Evolutionary conservation across 2,329 filamentous ascomycete species (phyloP).

Genomic region (Exophiala xenobiotica): DNA sequence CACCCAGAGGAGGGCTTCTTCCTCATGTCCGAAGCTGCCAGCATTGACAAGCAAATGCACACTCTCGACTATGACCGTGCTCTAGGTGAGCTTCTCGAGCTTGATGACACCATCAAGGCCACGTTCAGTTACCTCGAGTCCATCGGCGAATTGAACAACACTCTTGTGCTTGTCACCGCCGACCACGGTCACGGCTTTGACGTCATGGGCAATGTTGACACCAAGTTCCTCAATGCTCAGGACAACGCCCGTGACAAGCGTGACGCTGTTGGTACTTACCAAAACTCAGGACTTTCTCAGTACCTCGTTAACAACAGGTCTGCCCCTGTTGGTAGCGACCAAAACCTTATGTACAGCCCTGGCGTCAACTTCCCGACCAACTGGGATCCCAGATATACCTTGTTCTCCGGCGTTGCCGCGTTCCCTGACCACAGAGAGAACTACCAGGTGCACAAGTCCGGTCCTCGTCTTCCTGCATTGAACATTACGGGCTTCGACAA

Average conservation of each 20-base stretch:
- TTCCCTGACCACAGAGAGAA: conserved; percentile 75
- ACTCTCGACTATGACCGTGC: conserved; percentile 80
- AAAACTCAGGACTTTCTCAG: conserved; percentile 70
- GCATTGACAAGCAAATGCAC: conserved; percentile 90
- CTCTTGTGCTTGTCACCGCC: conserved; percentile 76
- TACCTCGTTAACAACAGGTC: conserved; percentile 59
- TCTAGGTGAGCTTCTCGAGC: conserved; percentile 78
- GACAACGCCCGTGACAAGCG: conserved; percentile 70
- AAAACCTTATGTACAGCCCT: conserved; percentile 64
- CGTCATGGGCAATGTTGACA: conserved; percentile 79
- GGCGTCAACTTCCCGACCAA: conserved; percentile 75
- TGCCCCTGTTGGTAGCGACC: conserved; percentile 52
- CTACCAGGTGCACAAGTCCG: conserved; percentile 68
- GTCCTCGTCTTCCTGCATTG: conserved; percentile 62
- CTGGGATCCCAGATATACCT: conserved; percentile 81
- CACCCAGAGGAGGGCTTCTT: conserved; percentile 74
- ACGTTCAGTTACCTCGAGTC: conserved; percentile 68
- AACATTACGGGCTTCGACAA: conserved; percentile 52
- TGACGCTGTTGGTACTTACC: conserved; percentile 70
- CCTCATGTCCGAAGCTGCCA: conserved; percentile 83
- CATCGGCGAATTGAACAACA: conserved; percentile 68
- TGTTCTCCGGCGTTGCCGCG: conserved; percentile 70
- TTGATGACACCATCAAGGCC: conserved; percentile 78
- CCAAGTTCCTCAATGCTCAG: conserved; percentile 64
- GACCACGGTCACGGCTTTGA: conserved; percentile 90